phyloP scores from a whole-genome alignment of 2,329 filamentous ascomycete species.

The Cladosporium phlei region DNA sequence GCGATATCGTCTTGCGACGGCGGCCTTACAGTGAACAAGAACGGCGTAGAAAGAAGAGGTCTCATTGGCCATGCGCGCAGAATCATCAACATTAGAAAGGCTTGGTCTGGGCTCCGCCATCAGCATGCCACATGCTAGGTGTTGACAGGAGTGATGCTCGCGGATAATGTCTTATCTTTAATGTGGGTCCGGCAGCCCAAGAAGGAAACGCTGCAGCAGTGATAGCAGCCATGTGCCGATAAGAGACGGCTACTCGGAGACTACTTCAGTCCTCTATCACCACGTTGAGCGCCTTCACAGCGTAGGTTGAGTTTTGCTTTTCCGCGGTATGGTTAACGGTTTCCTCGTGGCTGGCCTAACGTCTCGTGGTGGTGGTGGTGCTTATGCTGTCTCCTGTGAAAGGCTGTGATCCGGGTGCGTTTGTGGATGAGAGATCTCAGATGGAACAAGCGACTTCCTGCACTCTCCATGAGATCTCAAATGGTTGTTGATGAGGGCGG shows the following conservation, averaged over 20 bases:
- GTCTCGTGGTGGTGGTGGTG: too few relatives aligned
- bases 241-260: neutral
- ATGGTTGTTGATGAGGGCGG: too few relatives aligned
- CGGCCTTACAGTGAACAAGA: neutral
- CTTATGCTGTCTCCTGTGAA: too few relatives aligned
- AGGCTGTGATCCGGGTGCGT: too few relatives aligned
- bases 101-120: too few relatives aligned
- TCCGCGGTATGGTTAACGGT: neutral
- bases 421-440: too few relatives aligned
- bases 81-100: too few relatives aligned
- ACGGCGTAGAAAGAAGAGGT: neutral
- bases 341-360: too few relatives aligned
- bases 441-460: too few relatives aligned
- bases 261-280: neutral
- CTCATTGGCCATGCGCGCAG: neutral
- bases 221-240: conserved; percentile 9
- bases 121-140: too few relatives aligned
- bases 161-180: conserved; percentile 10
- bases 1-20: neutral
- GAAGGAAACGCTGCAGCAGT: conserved; percentile 1
- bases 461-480: too few relatives aligned
- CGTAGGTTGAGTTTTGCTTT: neutral
- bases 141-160: too few relatives aligned
- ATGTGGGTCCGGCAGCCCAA: conserved; percentile 9
- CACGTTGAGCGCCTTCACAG: neutral